These are phyloP conservation scores for Piper longum DNA, from an alignment of 164 flowering plant species.

Conservation along the genomic window DNA sequence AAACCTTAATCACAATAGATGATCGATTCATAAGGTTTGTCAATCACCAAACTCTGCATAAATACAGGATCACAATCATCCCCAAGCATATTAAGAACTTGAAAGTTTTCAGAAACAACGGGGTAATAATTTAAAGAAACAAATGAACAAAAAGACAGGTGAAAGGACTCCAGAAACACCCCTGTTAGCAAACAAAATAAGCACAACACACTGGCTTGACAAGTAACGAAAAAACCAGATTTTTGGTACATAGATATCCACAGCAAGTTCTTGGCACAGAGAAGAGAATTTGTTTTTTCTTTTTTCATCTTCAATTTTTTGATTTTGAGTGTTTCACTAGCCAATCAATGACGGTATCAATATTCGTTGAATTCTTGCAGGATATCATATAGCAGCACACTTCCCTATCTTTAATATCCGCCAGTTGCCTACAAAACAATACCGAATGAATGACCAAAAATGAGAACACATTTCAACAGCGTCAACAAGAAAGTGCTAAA, in stretches of 20 bases:
- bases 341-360: conserved; percentile 44
- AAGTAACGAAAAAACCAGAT: neutral
- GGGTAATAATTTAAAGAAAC: neutral
- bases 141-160: neutral
- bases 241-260: neutral
- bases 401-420: conserved; percentile 32
- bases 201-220: neutral
- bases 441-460: neutral
- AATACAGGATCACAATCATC: conserved; percentile 27
- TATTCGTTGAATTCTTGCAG: conserved; percentile 51
- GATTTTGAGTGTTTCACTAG: conserved; percentile 50
- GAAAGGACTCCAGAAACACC: neutral
- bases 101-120: neutral
- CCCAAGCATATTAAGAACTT: neutral
- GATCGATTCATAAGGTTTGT: neutral
- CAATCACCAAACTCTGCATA: neutral
- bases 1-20: no score
- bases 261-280: neutral
- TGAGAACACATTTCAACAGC: neutral
- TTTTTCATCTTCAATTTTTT: conserved; percentile 14
- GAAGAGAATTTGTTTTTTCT: conserved; percentile 1
- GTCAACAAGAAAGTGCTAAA: neutral
- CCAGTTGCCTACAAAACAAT: conserved; percentile 30
- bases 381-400: conserved; percentile 52
- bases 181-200: neutral